Percentiles rank a stretch among this genome's conserved stretches.
Conservation (phyloP, 1,139 yeast genomes). For the Blastobotrys raffinosifermentans region DNA sequence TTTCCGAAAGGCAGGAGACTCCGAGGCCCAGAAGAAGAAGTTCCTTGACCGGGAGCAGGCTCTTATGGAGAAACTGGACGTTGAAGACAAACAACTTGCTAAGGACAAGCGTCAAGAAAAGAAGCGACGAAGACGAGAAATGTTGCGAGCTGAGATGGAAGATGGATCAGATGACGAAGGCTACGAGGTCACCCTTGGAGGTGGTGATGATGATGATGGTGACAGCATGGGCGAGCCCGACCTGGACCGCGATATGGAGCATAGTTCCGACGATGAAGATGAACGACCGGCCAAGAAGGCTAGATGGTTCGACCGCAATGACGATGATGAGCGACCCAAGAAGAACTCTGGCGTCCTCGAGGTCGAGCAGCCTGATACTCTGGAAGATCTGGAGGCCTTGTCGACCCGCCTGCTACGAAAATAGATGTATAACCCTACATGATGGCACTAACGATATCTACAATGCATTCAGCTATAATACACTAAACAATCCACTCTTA, state of each 20-base stretch:
- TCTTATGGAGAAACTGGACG: slow-evolving; percentile 66
- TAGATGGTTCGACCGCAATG: slow-evolving; percentile 27
- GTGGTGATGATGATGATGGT: slow-evolving; percentile 26
- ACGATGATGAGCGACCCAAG: slow-evolving; percentile 38
- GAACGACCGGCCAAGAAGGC: slow-evolving; percentile 19
- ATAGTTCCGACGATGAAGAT: slow-evolving; percentile 15
- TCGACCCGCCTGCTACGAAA: slow-evolving; percentile 55
- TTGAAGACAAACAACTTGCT: slow-evolving; percentile 75
- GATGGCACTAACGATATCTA: neutral
- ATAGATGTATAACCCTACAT: slow-evolving; percentile 2
- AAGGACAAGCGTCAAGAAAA: slow-evolving; percentile 78
- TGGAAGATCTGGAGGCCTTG: slow-evolving; percentile 91
- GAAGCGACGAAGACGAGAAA: slow-evolving; percentile 82
- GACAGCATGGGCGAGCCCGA: slow-evolving; percentile 18
- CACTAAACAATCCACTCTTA: neutral
- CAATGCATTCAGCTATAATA: neutral
- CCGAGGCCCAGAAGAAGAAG: slow-evolving; percentile 57
- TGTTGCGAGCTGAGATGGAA: slow-evolving; percentile 37
- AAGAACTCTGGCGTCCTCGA: slow-evolving; percentile 51
- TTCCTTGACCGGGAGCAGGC: slow-evolving; percentile 63
- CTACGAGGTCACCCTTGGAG: slow-evolving; percentile 36
- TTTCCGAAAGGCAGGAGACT: slow-evolving; percentile 72
- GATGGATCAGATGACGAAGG: slow-evolving; percentile 34
- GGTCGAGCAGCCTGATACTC: slow-evolving; percentile 78
- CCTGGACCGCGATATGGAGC: slow-evolving; percentile 15